Percentiles rank a stretch among this genome's conserved stretches.
Conservation (phyloP, 352 stramenopile species). For the Phytophthora aleatoria region DNA sequence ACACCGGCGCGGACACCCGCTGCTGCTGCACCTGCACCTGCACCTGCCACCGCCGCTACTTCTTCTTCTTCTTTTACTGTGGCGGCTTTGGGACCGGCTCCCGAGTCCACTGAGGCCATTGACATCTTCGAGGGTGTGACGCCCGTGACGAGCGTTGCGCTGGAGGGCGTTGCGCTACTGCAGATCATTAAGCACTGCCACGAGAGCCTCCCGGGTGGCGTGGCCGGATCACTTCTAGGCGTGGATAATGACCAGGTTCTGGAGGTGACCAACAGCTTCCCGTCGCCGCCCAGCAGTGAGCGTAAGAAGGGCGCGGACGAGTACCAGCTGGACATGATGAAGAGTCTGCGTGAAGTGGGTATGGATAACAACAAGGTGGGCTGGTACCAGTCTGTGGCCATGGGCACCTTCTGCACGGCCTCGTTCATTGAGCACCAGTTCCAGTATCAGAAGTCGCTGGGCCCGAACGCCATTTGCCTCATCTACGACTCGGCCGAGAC, state of each 20-base stretch:
- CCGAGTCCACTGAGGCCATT: constrained; percentile 47
- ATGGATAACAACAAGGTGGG: constrained; percentile 99
- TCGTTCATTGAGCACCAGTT: constrained; percentile 96
- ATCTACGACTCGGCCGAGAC: constrained; percentile 98
- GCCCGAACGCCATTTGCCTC: constrained; percentile 97
- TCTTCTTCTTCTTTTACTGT: constrained; percentile 7
- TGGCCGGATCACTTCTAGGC: constrained; percentile 96
- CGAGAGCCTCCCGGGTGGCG: constrained; percentile 93
- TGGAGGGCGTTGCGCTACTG: constrained; percentile 88
- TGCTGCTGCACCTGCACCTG: constrained; percentile 4
- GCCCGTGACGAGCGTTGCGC: constrained; percentile 67
- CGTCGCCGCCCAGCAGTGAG: constrained; percentile 87
- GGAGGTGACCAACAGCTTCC: constrained; percentile 98
- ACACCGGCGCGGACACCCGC: constrained; percentile 29
- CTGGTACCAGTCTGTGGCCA: constrained; percentile 98
- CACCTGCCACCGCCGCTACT: background rate
- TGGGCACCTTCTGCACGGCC: constrained; percentile 96
- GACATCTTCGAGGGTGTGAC: constrained; percentile 78
- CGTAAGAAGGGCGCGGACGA: constrained; percentile 90
- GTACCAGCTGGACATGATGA: constrained; percentile 99
- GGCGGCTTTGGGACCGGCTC: constrained; percentile 25
- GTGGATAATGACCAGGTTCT: constrained; percentile 92
- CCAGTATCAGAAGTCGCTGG: constrained; percentile 97
- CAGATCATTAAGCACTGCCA: constrained; percentile 99
- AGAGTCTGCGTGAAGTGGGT: constrained; percentile 97